Base-by-base conservation (phyloP, 2,329 filamentous ascomycete species). In the Phyllosticta citrichinensis region DNA sequence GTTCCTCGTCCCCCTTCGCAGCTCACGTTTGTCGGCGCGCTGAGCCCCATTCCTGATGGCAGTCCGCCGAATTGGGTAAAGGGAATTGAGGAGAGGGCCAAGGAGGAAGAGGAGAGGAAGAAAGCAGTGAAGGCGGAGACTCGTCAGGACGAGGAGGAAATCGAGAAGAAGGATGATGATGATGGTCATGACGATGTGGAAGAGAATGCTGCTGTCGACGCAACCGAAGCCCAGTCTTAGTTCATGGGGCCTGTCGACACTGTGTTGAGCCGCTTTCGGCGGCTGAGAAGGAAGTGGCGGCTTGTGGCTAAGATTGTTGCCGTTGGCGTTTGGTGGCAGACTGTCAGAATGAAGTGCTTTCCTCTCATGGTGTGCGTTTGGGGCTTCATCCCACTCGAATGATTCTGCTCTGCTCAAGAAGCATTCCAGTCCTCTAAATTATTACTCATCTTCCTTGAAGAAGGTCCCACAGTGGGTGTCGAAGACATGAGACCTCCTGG, bases 21-120 rank as follows among this genome's bases (percentile, higher is more conserved):
- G 33, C 19, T 62, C 9, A 50, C 51, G n/a, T 57, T 58, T 35
- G 35, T 62, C 40, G 60, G 60, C 5, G 60, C 25, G 5, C 24
- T 62, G 60, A 57, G 55, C 33, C 60, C 60, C 5, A 62, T 62
- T 19, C 19, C 17, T 3, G 60, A 62, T 50, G 30, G 20, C 20
- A 61, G 59, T 30, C 59, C 59, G 8, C 55, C 59, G 1, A 60
- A 60, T 9, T 35, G 24, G 19, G 24, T 11, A 1, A 52, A 11
- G 53, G 55, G 25, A 8, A 56, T 56, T 20, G 58, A 60, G 1
- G 30, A 51, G 20, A 12, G 50, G 24, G 53, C 58, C 14, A 19
- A 47, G 8, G 40, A 47, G 17, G 14, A 47, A 17, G 40, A 47
- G 12, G 40, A 47, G 3, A 47, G 40, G 40, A 47, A 47, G 17